Base-by-base conservation (phyloP, 768 basidiomycete genomes). In the Coprinopsis marcescibilis region DNA sequence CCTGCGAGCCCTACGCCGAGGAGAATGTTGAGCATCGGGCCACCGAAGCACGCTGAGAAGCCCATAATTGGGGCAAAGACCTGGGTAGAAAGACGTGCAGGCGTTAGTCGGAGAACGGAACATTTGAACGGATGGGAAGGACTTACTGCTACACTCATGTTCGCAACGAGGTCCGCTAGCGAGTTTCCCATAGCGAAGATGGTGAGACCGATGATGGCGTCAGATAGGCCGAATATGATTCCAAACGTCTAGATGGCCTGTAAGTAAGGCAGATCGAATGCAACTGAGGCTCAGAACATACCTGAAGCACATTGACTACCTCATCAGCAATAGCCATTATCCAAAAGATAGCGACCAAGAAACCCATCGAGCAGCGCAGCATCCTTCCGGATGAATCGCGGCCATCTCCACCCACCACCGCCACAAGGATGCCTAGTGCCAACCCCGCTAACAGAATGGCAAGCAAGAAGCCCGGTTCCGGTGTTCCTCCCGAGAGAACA, bases 251-350 rank as follows among this genome's bases (percentile, higher is more conserved):
- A 53, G 11, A 56, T 36, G 43, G 54, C 14, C 37, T 52, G 3
- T 21, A 24, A 24, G 45, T 49, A 33, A 32, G n/a, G 29, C 38
- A 21, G 20, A 43, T 7, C 3, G 14, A 11, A 0, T 17, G 23
- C 14, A 2, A 19, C 30, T 30, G 32, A 17, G n/a, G 6, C 26
- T 8, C 13, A 2, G 1, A 3, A 54, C 76, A 48, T 36, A 94
- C 94, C 70, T 86, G 83, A 8, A 98, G 75, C 10, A 97, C 83
- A 39, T 85, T 77, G 24, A 98, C 92, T 2, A 95, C 92, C 61
- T 97, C 94, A 60, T 96, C 93, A 1, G 94, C 93, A 39, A 98
- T 93, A 4, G 88, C 92, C 81, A 97, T 94, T 56, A 99, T 97
- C 95, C 96, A 99, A 6, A 97, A 83, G 51, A 97, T 79, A 2